Evolutionary conservation across 1,284 basidiomycete species (phyloP), one percentile per base, ranked within the genome.

Genomic region (Cronartium ribicola): DNA sequence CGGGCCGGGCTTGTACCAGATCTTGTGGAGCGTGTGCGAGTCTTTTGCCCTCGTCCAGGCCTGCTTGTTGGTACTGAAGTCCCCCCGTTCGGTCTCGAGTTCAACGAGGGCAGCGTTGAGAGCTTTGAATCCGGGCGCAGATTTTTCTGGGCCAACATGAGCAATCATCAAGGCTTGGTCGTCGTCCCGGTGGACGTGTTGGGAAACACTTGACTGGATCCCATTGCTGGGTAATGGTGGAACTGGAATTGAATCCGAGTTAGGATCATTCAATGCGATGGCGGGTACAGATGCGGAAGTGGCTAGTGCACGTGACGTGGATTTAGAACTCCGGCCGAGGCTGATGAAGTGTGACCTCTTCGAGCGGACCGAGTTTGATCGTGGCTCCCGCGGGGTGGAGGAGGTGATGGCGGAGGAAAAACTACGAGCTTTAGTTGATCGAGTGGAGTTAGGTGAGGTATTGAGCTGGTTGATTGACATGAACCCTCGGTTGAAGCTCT

Each of bases 391-490:
- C 74, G 39, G 0, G 72, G 75, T 3, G 77, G 75, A 74, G 63
- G 43, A 67, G 4, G 61, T 36, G 13, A 72, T 48, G n/a, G 41
- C n/a, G 46, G 63, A 37, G 20, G 76, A 59, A 7, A 55, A 61
- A 57, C 60, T 63, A 4, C 72, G 69, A 14, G 51, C 61, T 22
- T 69, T 60, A 29, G 29, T 29, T 29, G 29, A 29, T 29, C 29
- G 29, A 7, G 67, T 60, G 4, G 57, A 44, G 39, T 62, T 57
- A 20, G 55, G 59, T 2, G 75, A 69, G 4, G 75, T 67, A 8
- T 68, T 17, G 17, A 77, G 76, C n/a, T 75, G 76, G 51, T 76
- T 76, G 22, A 76, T 71, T 8, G 76, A 75, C 51, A 73, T 69
- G n/a, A 74, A 77, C 14, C 71, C 72, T 46, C 77, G 76, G 22